Percentiles rank a stretch among this genome's conserved stretches.
These are phyloP conservation scores for Nakataea oryzae DNA, from an alignment of 2,329 filamentous ascomycete genomes.

Conservation along the genomic window DNA sequence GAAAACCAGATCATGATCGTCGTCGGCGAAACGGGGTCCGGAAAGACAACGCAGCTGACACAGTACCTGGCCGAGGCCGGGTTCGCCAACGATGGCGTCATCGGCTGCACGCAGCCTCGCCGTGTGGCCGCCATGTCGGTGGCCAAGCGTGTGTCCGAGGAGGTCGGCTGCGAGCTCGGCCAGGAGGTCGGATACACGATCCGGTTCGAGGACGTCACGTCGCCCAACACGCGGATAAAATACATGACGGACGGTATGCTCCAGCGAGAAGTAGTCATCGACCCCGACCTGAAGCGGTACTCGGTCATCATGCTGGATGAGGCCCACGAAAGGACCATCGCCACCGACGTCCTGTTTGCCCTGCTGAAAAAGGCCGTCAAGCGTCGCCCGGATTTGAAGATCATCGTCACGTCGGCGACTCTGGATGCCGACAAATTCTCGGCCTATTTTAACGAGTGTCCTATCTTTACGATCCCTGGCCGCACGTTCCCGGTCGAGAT, in stretches of 20 bases:
- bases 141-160: slow-evolving; percentile 90
- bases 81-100: slow-evolving; percentile 76
- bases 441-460: slow-evolving; percentile 88
- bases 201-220: slow-evolving; percentile 91
- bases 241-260: slow-evolving; percentile 99
- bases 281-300: slow-evolving; percentile 80
- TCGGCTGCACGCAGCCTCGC: slow-evolving; percentile 93
- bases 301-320: slow-evolving; percentile 98
- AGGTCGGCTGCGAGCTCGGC: slow-evolving; percentile 84
- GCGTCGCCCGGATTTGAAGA: slow-evolving; percentile 73
- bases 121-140: slow-evolving; percentile 97
- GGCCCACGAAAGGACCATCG: slow-evolving; percentile 92
- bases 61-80: slow-evolving; percentile 92
- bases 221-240: slow-evolving; percentile 83
- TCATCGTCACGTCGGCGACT: slow-evolving; percentile 95
- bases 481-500: slow-evolving; percentile 93
- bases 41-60: slow-evolving; percentile 93
- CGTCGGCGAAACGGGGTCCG: slow-evolving; percentile 92
- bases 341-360: slow-evolving; percentile 91
- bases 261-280: slow-evolving; percentile 85
- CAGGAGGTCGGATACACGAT: slow-evolving; percentile 96
- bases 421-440: slow-evolving; percentile 97
- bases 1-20: slow-evolving; percentile 92
- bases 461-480: slow-evolving; percentile 93
- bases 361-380: slow-evolving; percentile 89